A percentile compares a stretch with the other conserved stretches of the same genome.
phyloP scores from a whole-genome alignment of 495 filamentous ascomycete genomes.

The Hamigera avellanea region DNA sequence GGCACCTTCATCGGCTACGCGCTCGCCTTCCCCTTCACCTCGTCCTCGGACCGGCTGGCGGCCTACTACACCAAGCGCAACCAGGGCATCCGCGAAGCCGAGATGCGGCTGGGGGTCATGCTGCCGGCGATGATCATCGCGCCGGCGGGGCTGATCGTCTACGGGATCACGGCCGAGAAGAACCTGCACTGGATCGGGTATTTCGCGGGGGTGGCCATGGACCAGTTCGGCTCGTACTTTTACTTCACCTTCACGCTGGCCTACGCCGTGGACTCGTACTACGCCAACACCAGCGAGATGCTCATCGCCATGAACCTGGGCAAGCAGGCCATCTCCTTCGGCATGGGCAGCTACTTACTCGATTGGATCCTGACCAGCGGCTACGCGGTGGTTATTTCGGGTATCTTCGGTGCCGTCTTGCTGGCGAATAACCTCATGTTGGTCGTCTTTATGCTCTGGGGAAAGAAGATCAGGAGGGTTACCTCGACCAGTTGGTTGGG shows the following conservation, averaged over 20 bases:
- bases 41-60: conserved; percentile 43
- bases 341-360: conserved; percentile 46
- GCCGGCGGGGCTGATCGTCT: conserved; percentile 42
- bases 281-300: conserved; percentile 49
- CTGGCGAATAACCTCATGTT: conserved; percentile 45
- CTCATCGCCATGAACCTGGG: conserved; percentile 57
- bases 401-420: conserved; percentile 42
- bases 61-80: conserved; percentile 43
- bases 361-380: conserved; percentile 45
- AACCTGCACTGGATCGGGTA: conserved; percentile 45
- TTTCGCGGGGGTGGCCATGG: conserved; percentile 42
- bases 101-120: conserved; percentile 49
- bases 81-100: conserved; percentile 45
- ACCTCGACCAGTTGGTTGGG: conserved; percentile 43
- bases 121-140: conserved; percentile 42
- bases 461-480: conserved; percentile 41
- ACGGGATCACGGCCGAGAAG: conserved; percentile 40
- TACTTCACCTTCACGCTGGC: conserved; percentile 51
- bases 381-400: conserved; percentile 46
- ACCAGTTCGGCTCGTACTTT: conserved; percentile 41
- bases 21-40: conserved; percentile 44
- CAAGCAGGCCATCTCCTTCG: conserved; percentile 54
- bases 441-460: conserved; percentile 43
- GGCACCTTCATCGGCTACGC: conserved; percentile 39
- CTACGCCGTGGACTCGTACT: conserved; percentile 47